These are phyloP conservation scores for Eutrema heterophyllum DNA, from an alignment of 345 rosid genomes.

Conservation along the genomic window DNA sequence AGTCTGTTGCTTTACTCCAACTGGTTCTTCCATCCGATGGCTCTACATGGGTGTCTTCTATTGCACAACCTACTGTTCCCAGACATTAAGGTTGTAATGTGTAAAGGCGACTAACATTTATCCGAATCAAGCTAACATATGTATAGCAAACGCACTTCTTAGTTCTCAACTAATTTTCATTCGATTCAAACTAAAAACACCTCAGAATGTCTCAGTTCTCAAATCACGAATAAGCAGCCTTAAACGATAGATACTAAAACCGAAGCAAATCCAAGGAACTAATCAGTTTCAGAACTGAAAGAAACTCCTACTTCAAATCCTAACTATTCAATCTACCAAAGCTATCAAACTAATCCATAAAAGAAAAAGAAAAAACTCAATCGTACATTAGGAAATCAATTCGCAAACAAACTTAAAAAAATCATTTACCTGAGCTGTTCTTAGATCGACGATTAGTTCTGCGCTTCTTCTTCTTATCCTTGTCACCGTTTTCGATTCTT, in stretches of 20 bases:
- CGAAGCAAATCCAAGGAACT: not conserved
- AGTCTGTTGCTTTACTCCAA: slow-evolving; percentile 34
- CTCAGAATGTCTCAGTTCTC: no score
- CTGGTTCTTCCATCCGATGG: slow-evolving; percentile 20
- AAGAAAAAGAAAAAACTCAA: not conserved
- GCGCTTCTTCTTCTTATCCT: slow-evolving; percentile 67
- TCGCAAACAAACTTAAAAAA: not conserved
- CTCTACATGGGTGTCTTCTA: slow-evolving; percentile 39
- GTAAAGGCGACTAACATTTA: not conserved
- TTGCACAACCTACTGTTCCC: slow-evolving; percentile 28
- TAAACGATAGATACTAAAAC: no score
- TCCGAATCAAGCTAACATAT: not conserved
- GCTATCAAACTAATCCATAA: not conserved
- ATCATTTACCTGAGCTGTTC: slow-evolving; percentile 35
- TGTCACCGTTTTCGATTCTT: slow-evolving; percentile 52
- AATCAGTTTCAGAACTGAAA: no score
- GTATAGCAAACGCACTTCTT: not conserved
- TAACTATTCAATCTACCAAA: not conserved
- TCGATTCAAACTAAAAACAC: no score
- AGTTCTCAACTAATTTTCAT: not conserved
- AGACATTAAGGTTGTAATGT: not conserved
- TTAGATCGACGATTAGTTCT: slow-evolving; percentile 67
- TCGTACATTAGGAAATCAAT: not conserved
- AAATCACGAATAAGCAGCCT: no score
- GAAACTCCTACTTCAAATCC: not conserved